Conservation (phyloP, 306 rosid genomes). For the Delonix regia region DNA sequence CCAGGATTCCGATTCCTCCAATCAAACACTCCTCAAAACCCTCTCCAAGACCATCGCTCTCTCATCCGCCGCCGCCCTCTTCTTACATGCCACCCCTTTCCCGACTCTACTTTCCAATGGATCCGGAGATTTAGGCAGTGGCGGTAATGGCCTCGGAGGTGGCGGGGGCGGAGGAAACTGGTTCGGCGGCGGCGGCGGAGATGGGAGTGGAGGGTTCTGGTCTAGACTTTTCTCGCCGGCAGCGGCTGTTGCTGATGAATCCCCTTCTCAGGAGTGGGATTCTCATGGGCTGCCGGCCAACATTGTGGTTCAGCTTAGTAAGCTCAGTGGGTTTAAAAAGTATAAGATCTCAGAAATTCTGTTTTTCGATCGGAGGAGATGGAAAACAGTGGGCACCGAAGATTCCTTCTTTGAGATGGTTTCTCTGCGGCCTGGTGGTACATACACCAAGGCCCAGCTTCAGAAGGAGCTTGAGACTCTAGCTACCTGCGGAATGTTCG, state of each 20-base stretch:
- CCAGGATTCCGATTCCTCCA: slow-evolving; percentile 39
- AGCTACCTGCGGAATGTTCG: slow-evolving; percentile 94
- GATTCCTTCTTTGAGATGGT: slow-evolving; percentile 96
- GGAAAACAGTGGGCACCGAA: slow-evolving; percentile 62
- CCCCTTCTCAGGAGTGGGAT: slow-evolving; percentile 74
- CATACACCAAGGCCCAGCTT: slow-evolving; percentile 82
- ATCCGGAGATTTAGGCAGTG: slow-evolving; percentile 28
- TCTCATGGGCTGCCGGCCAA: slow-evolving; percentile 88
- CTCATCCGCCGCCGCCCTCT: slow-evolving; percentile 65
- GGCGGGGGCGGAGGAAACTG: slow-evolving; percentile 45
- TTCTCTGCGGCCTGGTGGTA: slow-evolving; percentile 74
- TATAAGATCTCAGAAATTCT: slow-evolving; percentile 77
- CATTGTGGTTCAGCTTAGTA: slow-evolving; percentile 74
- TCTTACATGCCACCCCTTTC: slow-evolving; percentile 41
- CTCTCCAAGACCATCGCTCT: slow-evolving; percentile 58
- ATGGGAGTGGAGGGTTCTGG: slow-evolving; percentile 58
- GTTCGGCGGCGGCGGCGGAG: slow-evolving; percentile 46
- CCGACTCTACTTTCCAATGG: slow-evolving; percentile 15
- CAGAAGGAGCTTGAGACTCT: slow-evolving; percentile 86
- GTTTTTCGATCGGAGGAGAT: slow-evolving; percentile 71
- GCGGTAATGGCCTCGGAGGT: slow-evolving; percentile 27
- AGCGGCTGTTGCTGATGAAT: slow-evolving; percentile 75
- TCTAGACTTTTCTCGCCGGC: slow-evolving; percentile 49
- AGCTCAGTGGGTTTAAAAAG: slow-evolving; percentile 87
- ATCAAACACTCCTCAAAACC: slow-evolving; percentile 43